Conservation (phyloP, 106 monocot genomes). For the Ottelia alismoides region DNA sequence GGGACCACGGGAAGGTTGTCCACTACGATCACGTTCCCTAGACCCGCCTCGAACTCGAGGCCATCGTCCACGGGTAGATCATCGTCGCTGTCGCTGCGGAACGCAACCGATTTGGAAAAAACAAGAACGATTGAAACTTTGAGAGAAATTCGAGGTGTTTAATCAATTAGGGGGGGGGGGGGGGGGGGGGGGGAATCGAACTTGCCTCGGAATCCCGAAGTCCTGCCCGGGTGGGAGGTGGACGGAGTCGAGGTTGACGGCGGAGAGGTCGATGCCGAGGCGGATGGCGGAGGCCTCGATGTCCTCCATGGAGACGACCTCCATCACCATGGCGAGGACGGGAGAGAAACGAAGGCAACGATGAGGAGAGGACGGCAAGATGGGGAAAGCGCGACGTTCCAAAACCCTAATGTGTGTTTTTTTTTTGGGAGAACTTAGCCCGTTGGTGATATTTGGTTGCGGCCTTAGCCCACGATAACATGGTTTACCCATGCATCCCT, state of each 20-base stretch:
- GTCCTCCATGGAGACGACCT: constrained; percentile 22
- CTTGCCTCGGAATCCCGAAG: constrained; percentile 36
- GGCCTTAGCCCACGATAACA: too few species aligned
- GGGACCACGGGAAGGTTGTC: constrained; percentile 75
- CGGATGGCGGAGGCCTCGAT: constrained; percentile 22
- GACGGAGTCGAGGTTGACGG: constrained; percentile 37
- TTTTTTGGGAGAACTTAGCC: too few species aligned
- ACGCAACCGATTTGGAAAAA: constrained; percentile 8
- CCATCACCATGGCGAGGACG: too few species aligned
- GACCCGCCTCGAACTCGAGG: constrained; percentile 50
- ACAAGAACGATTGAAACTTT: not conserved
- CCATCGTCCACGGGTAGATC: constrained; percentile 33
- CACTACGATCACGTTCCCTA: constrained; percentile 55
- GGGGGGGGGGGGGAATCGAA: not conserved
- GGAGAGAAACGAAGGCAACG: too few species aligned
- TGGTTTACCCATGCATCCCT: too few species aligned
- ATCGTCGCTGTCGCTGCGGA: constrained; percentile 56
- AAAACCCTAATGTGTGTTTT: too few species aligned
- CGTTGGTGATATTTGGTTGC: too few species aligned
- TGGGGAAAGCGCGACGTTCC: too few species aligned
- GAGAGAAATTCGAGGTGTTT: not conserved
- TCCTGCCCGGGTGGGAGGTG: constrained; percentile 33
- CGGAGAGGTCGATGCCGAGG: constrained; percentile 29
- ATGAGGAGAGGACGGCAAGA: constrained; percentile 4
- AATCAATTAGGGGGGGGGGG: not conserved